A percentile compares a stretch with the other conserved stretches of the same genome.
Evolutionary conservation across 2,329 filamentous ascomycete genomes (phyloP).

Genomic region (Sporothrix pallida): DNA sequence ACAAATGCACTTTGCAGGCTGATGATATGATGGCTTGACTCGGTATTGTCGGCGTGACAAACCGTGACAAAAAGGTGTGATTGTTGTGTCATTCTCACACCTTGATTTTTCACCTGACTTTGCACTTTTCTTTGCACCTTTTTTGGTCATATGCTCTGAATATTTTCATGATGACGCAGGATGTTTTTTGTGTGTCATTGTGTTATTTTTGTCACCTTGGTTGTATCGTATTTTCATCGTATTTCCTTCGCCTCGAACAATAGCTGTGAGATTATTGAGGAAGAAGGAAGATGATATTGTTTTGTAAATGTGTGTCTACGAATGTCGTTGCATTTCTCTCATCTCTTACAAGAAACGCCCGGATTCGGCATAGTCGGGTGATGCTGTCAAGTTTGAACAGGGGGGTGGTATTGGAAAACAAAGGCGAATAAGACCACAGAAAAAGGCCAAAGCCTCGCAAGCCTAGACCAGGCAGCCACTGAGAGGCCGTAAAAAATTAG

Average conservation of each 20-base stretch:
- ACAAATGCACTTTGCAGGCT: not conserved
- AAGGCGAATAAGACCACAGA: not conserved
- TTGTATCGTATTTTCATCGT: not conserved
- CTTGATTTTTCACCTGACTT: constrained; percentile 3
- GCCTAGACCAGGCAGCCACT: constrained; percentile 26
- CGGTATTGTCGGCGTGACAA: not conserved
- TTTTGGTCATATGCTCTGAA: not conserved
- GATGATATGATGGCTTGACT: not conserved
- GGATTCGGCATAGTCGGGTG: not conserved
- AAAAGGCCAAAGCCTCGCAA: not conserved
- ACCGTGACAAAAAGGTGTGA: not conserved
- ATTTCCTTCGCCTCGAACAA: not conserved
- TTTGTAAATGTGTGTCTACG: not conserved
- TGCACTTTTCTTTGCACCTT: not conserved
- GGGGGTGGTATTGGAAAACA: not conserved
- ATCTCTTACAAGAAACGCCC: not conserved
- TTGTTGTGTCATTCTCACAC: not conserved
- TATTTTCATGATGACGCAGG: not conserved
- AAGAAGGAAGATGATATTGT: not conserved
- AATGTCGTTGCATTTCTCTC: not conserved
- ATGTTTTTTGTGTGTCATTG: not conserved
- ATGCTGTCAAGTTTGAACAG: not conserved
- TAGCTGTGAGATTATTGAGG: no score
- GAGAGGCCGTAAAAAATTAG: not conserved
- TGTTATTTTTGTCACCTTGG: not conserved